Evolutionary conservation across 1,139 yeast species (phyloP), one percentile per base, ranked within the genome.

Genomic region (Lodderomyces jiufengensis): DNA sequence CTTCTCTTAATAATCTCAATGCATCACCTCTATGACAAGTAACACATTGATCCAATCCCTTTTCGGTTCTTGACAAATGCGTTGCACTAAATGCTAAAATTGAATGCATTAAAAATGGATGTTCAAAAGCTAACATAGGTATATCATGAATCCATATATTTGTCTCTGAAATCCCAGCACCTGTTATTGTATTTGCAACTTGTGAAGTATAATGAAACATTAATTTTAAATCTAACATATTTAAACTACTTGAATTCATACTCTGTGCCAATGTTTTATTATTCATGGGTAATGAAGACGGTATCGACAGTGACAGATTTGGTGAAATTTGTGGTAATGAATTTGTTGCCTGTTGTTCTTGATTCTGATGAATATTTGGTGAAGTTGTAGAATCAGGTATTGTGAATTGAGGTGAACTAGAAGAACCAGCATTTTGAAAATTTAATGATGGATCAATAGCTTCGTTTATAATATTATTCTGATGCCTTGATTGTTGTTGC

Each of bases 61-160:
- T 71, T 47, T 81, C 85, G 1, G 84, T 78, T 45, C 95, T 65
- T 5, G 94, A 79, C 34, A 90, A 63, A 60, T 90, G 97, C 0
- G 97, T 86, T 2, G 97, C 97, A 43, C 95, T 80, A 50, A 90
- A 85, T 11, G 95, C 95, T 38, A 90, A 64, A 3, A 90, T 70
- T 1, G 95, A 80, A 57, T 90, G 97, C 97, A 90, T 88, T 46
- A 90, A 65, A 50, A 86, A 88, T 12, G 96, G 95, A 56, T 82
- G 82, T 41, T 83, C 78, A 59, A 90, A 87, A 7, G 97, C 95
- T 42, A 90, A 66, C 67, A 80, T 77, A 1, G 97, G 96, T 12
- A 90, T 86, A 49, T 86, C 95, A 35, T 76, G 77, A 38, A 80
- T 78, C 97, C 97, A 90, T 25, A 90, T 84, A 46, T 82, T 77